Evolutionary conservation across 1,284 basidiomycete species (phyloP).

Genomic region (Phaffia rhodozyma): DNA sequence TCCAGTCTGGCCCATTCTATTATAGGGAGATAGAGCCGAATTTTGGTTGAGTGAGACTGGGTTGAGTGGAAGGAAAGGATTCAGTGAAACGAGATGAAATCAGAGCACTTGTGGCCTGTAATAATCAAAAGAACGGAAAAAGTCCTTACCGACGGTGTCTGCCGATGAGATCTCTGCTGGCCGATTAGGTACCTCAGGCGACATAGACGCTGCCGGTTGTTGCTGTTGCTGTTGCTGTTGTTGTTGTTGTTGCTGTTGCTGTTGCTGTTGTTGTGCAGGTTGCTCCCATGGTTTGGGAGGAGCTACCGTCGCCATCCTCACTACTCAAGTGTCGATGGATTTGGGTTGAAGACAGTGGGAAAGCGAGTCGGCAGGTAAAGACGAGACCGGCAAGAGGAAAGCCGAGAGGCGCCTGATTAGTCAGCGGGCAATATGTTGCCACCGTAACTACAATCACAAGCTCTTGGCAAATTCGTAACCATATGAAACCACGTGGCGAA

Average conservation of each 20-base stretch:
- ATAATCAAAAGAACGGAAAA: neutral
- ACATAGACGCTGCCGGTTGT: slow-evolving; percentile 36
- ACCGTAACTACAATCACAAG: no score
- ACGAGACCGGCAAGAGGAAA: no score
- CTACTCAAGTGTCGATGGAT: neutral
- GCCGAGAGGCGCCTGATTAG: no score
- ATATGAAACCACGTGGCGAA: no score
- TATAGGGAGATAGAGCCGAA: no score
- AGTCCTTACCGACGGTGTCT: slow-evolving; percentile 23
- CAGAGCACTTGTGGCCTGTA: slow-evolving; percentile 25
- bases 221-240: slow-evolving; percentile 23
- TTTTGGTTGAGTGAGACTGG: no score
- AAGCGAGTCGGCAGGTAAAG: no score
- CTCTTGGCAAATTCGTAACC: no score
- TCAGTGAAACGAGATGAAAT: neutral
- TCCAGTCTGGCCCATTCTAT: no score
- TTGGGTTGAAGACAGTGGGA: no score
- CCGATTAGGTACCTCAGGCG: slow-evolving; percentile 33
- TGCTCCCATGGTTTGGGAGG: slow-evolving; percentile 76
- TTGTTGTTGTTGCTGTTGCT: slow-evolving; percentile 23
- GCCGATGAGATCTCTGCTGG: slow-evolving; percentile 31
- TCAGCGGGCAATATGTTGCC: no score
- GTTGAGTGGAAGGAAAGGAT: neutral
- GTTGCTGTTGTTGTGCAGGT: slow-evolving; percentile 25
- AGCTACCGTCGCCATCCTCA: slow-evolving; percentile 46